Conservation (phyloP, 2,329 filamentous ascomycete species). For the Xylariales sp. region DNA sequence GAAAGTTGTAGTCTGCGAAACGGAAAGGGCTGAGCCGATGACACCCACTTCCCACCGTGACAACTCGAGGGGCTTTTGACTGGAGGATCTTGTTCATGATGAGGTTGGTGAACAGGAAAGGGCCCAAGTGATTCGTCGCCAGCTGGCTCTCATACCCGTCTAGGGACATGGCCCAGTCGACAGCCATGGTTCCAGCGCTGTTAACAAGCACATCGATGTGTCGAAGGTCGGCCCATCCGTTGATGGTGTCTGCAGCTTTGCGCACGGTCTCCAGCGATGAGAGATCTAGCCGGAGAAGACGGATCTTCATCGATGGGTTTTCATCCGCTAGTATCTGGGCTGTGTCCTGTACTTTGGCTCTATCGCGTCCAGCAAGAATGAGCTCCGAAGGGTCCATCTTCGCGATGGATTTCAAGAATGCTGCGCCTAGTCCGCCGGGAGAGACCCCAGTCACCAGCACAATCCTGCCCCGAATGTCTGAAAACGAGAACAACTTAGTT, state of each 20-base stretch:
- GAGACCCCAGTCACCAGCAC: constrained; percentile 38
- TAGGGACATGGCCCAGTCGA: constrained; percentile 21
- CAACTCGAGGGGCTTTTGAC: constrained; percentile 25
- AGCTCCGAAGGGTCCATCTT: constrained; percentile 33
- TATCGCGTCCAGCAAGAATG: constrained; percentile 39
- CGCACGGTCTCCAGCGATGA: constrained; percentile 13
- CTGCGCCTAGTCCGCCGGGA: constrained; percentile 32
- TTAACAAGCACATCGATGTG: constrained; percentile 28
- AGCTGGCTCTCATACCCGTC: constrained; percentile 36
- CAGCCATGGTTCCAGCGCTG: constrained; percentile 37
- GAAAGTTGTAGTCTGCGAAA: constrained; percentile 38
- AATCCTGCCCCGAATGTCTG: constrained; percentile 31
- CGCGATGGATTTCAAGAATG: constrained; percentile 32
- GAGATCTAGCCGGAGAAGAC: constrained; percentile 20
- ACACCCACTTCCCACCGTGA: constrained; percentile 39
- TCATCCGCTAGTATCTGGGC: constrained; percentile 28
- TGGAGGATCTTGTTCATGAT: constrained; percentile 25
- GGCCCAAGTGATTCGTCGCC: constrained; percentile 31
- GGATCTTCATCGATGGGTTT: constrained; percentile 27
- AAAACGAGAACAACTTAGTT: too few relatives aligned
- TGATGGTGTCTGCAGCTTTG: constrained; percentile 30
- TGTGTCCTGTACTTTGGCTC: constrained; percentile 32
- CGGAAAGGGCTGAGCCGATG: constrained; percentile 35
- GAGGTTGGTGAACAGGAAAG: constrained; percentile 34
- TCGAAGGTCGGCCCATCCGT: constrained; percentile 24